Evolutionary conservation across 2,329 filamentous ascomycete genomes (phyloP).

Genomic region (Zasmidium citrigriseum): DNA sequence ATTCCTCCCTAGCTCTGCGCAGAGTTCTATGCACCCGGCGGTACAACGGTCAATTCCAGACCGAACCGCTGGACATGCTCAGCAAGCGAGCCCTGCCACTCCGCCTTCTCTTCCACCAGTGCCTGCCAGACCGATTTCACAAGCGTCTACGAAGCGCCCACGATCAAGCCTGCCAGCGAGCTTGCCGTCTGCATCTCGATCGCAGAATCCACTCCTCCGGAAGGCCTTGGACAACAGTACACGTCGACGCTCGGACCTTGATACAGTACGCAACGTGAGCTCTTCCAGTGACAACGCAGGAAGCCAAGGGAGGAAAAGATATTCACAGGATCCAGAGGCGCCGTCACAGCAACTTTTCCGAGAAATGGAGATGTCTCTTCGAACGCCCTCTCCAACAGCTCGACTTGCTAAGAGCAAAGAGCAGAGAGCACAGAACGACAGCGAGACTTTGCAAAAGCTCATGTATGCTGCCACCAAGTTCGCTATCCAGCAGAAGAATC

Average conservation of each 20-base stretch:
- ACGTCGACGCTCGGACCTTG: conserved; percentile 9
- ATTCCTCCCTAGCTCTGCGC: no score
- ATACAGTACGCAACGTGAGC: neutral
- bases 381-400: neutral
- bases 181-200: neutral
- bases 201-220: conserved; percentile 10
- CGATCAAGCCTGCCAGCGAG: conserved; percentile 5
- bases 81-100: no score
- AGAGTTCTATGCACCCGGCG: no score
- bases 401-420: neutral
- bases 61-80: no score
- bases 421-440: neutral
- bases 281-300: neutral
- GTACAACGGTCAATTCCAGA: no score
- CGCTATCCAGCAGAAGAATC: conserved; percentile 7
- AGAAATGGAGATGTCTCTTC: conserved; percentile 4
- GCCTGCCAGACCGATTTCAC: no score
- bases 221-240: conserved; percentile 17
- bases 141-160: no score
- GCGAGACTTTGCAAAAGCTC: neutral
- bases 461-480: conserved; percentile 3
- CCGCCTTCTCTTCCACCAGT: no score
- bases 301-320: neutral
- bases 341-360: conserved; percentile 4
- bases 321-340: neutral